A percentile compares a stretch with the other conserved stretches of the same genome.
Conservation (phyloP, 108 stramenopile genomes). For the Aureococcus anophagefferens region DNA sequence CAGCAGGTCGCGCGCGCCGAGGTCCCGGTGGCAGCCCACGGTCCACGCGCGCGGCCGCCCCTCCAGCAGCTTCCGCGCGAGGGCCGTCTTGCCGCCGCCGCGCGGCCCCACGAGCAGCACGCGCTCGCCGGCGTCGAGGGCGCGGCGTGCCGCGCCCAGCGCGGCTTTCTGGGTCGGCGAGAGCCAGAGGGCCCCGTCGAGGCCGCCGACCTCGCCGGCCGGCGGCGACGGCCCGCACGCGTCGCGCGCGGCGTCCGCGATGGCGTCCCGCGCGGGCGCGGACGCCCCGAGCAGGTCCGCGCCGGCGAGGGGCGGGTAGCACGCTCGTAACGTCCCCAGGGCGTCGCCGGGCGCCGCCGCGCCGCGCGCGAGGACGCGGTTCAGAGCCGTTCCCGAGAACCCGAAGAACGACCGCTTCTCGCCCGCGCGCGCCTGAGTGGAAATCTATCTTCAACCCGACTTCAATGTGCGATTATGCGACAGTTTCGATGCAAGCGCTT, state of each 20-base stretch:
- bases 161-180: background rate
- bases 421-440: no score
- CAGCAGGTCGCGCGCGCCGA: constrained; percentile 64
- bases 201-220: background rate
- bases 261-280: no score
- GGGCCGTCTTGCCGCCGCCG: constrained; percentile 58
- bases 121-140: constrained; percentile 23
- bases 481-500: no score
- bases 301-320: background rate
- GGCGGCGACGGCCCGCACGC: no score
- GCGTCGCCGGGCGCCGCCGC: no score
- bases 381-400: no score
- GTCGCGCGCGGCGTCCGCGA: no score
- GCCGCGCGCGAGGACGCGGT: no score
- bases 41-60: background rate
- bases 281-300: no score
- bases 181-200: background rate
- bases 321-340: background rate
- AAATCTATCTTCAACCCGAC: no score
- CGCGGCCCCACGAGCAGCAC: constrained; percentile 55
- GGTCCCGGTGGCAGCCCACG: constrained; percentile 41
- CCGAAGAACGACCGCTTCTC: no score
- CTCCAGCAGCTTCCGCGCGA: constrained; percentile 48
- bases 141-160: background rate
- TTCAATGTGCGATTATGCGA: no score